phyloP scores from a whole-genome alignment of 2,329 filamentous ascomycete species.

The Periconia sp. region DNA sequence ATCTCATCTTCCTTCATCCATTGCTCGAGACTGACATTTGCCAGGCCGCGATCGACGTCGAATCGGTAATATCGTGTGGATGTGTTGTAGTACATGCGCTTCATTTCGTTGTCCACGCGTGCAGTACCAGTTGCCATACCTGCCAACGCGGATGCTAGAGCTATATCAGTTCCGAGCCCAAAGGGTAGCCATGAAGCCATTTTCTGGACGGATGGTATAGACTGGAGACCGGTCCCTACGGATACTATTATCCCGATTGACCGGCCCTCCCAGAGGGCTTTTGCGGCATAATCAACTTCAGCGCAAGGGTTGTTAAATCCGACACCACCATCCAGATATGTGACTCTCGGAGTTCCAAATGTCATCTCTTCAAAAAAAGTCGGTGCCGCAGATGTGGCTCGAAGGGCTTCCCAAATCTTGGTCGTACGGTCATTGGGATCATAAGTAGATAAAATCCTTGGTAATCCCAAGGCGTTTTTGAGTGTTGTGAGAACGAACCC shows the following conservation, averaged over 20 bases:
- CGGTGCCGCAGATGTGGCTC: conserved; percentile 55
- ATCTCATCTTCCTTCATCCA: conserved; percentile 47
- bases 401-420: conserved; percentile 53
- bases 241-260: conserved; percentile 44
- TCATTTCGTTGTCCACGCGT: conserved; percentile 45
- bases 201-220: conserved; percentile 41
- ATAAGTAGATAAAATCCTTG: conserved; percentile 41
- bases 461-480: conserved; percentile 42
- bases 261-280: conserved; percentile 42
- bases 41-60: conserved; percentile 44
- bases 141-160: conserved; percentile 38
- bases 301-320: conserved; percentile 55
- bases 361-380: conserved; percentile 55
- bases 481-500: conserved; percentile 43
- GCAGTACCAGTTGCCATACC: conserved; percentile 43
- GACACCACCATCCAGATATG: conserved; percentile 54
- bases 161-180: conserved; percentile 42
- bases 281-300: conserved; percentile 53
- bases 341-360: conserved; percentile 50
- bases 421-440: conserved; percentile 44
- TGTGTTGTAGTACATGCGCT: conserved; percentile 42
- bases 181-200: conserved; percentile 43
- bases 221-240: conserved; percentile 42
- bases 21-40: conserved; percentile 42
- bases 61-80: conserved; percentile 43